A percentile compares a stretch with the other conserved stretches of the same genome.
These are phyloP conservation scores for Boletus pseudo-olivaceus DNA, from an alignment of 768 basidiomycete genomes.

Conservation along the genomic window DNA sequence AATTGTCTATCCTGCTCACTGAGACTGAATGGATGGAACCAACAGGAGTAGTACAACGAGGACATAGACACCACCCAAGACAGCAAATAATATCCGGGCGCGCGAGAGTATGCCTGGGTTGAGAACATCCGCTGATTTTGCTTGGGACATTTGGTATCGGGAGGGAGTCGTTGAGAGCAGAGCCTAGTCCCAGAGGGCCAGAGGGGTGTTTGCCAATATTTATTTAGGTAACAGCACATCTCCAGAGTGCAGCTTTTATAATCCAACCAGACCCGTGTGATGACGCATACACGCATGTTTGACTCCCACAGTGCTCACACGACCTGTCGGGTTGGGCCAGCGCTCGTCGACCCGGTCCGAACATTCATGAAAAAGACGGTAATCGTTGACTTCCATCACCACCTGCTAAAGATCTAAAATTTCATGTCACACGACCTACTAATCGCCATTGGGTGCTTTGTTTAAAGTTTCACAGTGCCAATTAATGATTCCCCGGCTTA, in stretches of 20 bases:
- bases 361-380: background rate
- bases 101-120: constrained; percentile 20
- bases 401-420: background rate
- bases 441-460: background rate
- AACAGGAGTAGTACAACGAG: constrained; percentile 49
- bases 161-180: background rate
- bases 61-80: constrained; percentile 53
- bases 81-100: constrained; percentile 33
- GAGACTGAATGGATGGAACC: constrained; percentile 64
- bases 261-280: background rate
- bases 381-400: background rate
- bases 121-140: constrained; percentile 1
- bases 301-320: constrained; percentile 13
- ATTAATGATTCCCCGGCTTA: background rate
- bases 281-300: no score
- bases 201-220: constrained; percentile 16
- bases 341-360: no score
- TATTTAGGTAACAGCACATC: background rate
- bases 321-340: no score
- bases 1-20: constrained; percentile 43
- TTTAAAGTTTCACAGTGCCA: background rate
- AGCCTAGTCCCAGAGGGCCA: background rate
- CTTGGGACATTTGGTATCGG: constrained; percentile 8
- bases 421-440: constrained; percentile 17
- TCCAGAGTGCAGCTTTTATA: background rate